These are phyloP conservation scores for Protoeuglena noctilucae DNA, from an alignment of 139 green algal genomes.

Conservation along the genomic window DNA sequence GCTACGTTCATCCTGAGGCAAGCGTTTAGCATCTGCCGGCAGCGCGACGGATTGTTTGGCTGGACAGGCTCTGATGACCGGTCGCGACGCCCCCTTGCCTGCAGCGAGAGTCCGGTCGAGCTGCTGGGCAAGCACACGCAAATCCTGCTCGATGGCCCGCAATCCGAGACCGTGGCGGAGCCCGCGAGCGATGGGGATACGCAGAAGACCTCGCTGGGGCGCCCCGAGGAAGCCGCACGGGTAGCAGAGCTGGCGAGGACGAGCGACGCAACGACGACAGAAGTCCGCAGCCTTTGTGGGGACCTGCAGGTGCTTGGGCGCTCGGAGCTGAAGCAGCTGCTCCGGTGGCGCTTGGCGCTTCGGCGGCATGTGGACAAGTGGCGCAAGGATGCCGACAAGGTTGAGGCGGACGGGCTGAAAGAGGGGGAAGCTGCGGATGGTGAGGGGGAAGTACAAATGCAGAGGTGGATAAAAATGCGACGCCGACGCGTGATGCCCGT, in stretches of 20 bases:
- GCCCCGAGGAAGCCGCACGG: constrained; percentile 1
- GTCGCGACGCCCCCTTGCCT: no score
- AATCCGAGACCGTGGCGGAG: no score
- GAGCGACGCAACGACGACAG: constrained; percentile 49
- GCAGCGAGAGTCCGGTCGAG: constrained; percentile 71
- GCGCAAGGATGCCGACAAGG: constrained; percentile 2
- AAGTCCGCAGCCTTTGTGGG: constrained; percentile 61
- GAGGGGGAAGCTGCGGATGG: constrained; percentile 7
- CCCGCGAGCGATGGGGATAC: no score
- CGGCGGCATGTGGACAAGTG: constrained; percentile 15
- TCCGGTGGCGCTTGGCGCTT: constrained; percentile 58
- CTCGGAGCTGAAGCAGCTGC: constrained; percentile 93
- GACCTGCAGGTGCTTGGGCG: constrained; percentile 89
- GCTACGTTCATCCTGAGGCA: background rate
- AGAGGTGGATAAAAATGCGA: background rate
- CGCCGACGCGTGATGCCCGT: background rate
- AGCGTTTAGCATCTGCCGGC: no score
- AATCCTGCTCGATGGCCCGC: constrained; percentile 18
- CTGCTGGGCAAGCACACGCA: constrained; percentile 45
- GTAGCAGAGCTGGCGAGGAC: constrained; percentile 15
- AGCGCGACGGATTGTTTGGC: no score
- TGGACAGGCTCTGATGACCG: no score
- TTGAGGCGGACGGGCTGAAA: constrained; percentile 6
- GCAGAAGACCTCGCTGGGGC: background rate
- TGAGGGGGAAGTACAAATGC: constrained; percentile 10